Evolutionary conservation across 805 yeast species (phyloP), one percentile per base, ranked within the genome.

Genomic region (Cyberlindnera mrakii): DNA sequence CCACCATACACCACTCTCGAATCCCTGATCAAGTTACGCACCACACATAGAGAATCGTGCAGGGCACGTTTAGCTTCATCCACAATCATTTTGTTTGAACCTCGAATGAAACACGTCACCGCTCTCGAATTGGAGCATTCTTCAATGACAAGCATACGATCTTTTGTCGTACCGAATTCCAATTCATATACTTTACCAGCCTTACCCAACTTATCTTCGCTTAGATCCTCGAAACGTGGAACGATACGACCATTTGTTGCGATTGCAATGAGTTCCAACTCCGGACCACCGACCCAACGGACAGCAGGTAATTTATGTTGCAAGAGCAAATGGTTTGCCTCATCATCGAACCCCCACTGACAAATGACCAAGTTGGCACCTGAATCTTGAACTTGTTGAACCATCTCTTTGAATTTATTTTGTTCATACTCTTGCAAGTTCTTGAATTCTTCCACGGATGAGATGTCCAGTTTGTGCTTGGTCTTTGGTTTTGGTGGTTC

Each of bases 401-500:
- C 89, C 99, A 93, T 93, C 63, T 86, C 88, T 60, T 73, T 77
- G 62, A 93, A 93, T 64, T 88, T 89, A 50, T 83, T 81, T 54
- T 84, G 91, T 71, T 93, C 99, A 65, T 93, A 93, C 41, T 77
- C 78, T 70, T 95, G 99, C 61, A 93, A 75, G 50, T 79, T 83
- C 64, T 84, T 78, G 69, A 90, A 93, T 67, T 93, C 99, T 58
- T 90, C 97, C 17, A 89, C 96, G n/a, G 85, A 68, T 14, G 91
- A 78, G 50, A 91, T 91, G 63, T 91, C 96, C 57, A 91, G 74
- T 74, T 91, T 91, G 70, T 91, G 99, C 69, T 93, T 93, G 19
- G 99, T 93, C 71, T 93, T 93, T 54, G 99, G 99, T 70, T 93
- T 93, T 57, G 99, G 99, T 33, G 99, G 99, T 72, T 93, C 99